Conservation (phyloP, 2,329 filamentous ascomycete species). For the Colletotrichum sp. region DNA sequence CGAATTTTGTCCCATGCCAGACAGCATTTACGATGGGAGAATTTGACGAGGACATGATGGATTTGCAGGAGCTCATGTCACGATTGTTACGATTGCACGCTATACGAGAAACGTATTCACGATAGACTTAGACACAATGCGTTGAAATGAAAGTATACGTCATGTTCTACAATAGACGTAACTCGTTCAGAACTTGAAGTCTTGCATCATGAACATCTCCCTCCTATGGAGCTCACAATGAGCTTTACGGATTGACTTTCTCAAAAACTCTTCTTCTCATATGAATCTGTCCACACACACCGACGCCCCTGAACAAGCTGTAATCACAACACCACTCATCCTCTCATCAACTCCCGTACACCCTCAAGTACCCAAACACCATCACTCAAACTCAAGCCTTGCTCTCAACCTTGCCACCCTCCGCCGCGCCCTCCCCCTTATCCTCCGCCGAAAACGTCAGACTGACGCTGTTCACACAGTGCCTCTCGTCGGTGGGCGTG, state of each 20-base stretch:
- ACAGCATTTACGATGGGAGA: background rate
- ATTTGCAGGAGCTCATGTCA: background rate
- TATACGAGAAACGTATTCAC: background rate
- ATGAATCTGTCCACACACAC: background rate
- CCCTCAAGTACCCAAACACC: background rate
- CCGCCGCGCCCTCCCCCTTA: slow-evolving; percentile 38
- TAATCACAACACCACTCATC: background rate
- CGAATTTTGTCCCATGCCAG: background rate
- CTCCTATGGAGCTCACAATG: background rate
- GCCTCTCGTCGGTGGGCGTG: slow-evolving; percentile 92
- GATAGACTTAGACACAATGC: background rate
- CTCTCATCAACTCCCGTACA: background rate
- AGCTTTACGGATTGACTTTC: background rate
- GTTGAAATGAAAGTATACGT: background rate
- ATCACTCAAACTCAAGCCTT: slow-evolving; percentile 35
- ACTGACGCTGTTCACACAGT: slow-evolving; percentile 95
- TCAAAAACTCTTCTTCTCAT: background rate
- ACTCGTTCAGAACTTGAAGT: background rate
- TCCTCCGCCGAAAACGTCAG: slow-evolving; percentile 79
- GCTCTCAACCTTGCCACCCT: slow-evolving; percentile 30
- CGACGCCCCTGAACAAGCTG: background rate
- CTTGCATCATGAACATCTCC: background rate
- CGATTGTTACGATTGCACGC: background rate
- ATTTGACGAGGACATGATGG: background rate
- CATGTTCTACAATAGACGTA: background rate